Base-by-base conservation (phyloP, 2,329 filamentous ascomycete genomes). In the Xylariaceae sp. region DNA sequence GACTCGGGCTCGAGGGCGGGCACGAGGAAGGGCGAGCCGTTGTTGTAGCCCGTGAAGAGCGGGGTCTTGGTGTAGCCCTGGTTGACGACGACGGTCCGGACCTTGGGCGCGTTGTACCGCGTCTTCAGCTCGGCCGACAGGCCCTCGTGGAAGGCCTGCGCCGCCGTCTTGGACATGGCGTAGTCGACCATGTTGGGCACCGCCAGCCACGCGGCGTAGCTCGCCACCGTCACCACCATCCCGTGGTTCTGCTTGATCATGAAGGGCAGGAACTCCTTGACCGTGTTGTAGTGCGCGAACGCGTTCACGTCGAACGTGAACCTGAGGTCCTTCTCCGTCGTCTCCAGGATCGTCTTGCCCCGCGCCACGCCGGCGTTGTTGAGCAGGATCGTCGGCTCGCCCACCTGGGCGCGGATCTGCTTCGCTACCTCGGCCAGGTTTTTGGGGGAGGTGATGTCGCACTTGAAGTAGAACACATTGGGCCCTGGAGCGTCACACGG, bases 401-500 rank as follows among this genome's bases (percentile, higher is more conserved):
- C 61, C 31, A 61, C 55, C 9, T 49, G 41, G 12, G 58, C 51
- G 28, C 68, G 66, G 46, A 79, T 67, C 2, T 56, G 43, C 4
- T 57, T 48, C 0, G 68, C 69, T 12, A 62, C 62, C 4, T 59
- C 50, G 7, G 59, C 51, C 46, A 78, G 69, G 38, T 67, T 68
- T 11, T 67, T 55, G 3, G 74, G 64, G 0, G 73, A 79, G 34
- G 78, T 77, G 48, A 88, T 74, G 60, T 89, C 83, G 64, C 80
- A 84, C 50, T 79, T 65, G 65, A 79, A 85, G 65, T 78, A 83
- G 57, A 74, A 67, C n/a, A 87, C 75, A 8, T 74, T 74, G 23
- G 69, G 65, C 26, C 67, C 65, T 71, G 23, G 15, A 9, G 19
- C 60, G n/a, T n/a, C n/a, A n/a, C n/a, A n/a, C n/a, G 62, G 2